phyloP scores from a whole-genome alignment of 2,329 filamentous ascomycete genomes.

The Chrysoporthe cubensis region DNA sequence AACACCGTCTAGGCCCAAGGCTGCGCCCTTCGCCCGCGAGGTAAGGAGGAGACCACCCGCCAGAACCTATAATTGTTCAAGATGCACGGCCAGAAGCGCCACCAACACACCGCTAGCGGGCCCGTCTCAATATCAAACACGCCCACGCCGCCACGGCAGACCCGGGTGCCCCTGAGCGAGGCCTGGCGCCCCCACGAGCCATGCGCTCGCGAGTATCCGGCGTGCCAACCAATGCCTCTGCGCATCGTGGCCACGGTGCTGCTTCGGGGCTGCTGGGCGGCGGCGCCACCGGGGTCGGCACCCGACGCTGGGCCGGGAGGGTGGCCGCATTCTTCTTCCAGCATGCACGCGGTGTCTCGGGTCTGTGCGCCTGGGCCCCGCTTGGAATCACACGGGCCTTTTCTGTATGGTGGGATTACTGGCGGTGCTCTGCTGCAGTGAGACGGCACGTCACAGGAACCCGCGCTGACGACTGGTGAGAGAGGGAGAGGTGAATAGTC shows the following conservation, averaged over 20 bases:
- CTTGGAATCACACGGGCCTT: not conserved
- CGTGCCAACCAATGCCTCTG: not conserved
- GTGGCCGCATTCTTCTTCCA: too few relatives aligned
- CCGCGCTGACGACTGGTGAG: not conserved
- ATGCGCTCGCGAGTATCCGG: not conserved
- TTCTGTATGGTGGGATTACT: not conserved
- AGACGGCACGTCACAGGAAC: not conserved
- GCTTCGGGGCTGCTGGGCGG: not conserved
- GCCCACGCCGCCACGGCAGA: conserved; percentile 1
- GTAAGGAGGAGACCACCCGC: not conserved
- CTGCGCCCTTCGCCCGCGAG: not conserved
- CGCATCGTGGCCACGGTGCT: not conserved
- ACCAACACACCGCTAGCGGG: not conserved
- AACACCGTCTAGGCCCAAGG: not conserved
- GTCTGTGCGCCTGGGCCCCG: not conserved
- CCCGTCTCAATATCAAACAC: conserved; percentile 5
- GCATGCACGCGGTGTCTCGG: not conserved
- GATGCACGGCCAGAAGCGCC: not conserved
- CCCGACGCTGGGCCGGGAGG: not conserved
- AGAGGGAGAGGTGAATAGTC: not conserved
- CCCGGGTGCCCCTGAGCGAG: not conserved
- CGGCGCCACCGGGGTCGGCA: not conserved
- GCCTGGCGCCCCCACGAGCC: not conserved
- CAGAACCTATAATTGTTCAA: not conserved
- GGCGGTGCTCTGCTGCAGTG: not conserved